Percentiles rank a stretch among this genome's conserved stretches.
phyloP scores from a whole-genome alignment of 2,329 filamentous ascomycete species.

The Setomelanomma holmii region DNA sequence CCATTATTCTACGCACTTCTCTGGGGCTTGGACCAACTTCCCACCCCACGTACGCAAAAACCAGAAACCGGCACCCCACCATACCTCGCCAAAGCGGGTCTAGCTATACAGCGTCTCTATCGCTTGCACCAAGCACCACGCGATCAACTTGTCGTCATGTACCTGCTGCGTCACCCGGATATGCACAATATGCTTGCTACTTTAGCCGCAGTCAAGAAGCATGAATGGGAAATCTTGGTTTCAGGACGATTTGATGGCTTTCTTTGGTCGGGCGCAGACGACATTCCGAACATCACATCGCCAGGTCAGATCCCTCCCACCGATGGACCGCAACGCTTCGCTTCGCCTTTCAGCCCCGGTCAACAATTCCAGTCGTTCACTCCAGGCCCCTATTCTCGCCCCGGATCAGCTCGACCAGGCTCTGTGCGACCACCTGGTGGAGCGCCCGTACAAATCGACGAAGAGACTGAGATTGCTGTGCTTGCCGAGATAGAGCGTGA shows the following conservation, averaged over 20 bases:
- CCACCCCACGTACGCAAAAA: conserved; percentile 70
- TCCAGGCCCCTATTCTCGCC: conserved; percentile 23
- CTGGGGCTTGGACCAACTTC: conserved; percentile 61
- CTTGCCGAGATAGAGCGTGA: conserved; percentile 91
- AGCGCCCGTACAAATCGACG: conserved; percentile 86
- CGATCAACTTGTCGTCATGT: conserved; percentile 85
- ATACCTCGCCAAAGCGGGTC: conserved; percentile 75
- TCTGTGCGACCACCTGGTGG: conserved; percentile 47
- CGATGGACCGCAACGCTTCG: conserved; percentile 47
- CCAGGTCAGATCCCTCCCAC: conserved; percentile 51
- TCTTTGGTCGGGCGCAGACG: conserved; percentile 88
- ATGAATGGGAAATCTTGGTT: conserved; percentile 96
- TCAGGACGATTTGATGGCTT: conserved; percentile 96
- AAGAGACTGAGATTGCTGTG: conserved; percentile 90
- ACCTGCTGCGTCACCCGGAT: conserved; percentile 79
- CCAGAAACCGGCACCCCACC: conserved; percentile 69
- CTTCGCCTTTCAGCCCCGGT: conserved; percentile 63
- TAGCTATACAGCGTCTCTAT: conserved; percentile 85
- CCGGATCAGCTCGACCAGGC: conserved; percentile 27
- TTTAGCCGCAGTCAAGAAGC: conserved; percentile 82
- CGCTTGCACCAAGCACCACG: conserved; percentile 75
- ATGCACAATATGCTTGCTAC: conserved; percentile 89
- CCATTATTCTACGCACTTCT: conserved; percentile 84
- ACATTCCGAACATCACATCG: conserved; percentile 43
- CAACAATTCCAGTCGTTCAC: conserved; percentile 48